Conservation (phyloP, 257 asterid species). For the Leonotis leonurus region DNA sequence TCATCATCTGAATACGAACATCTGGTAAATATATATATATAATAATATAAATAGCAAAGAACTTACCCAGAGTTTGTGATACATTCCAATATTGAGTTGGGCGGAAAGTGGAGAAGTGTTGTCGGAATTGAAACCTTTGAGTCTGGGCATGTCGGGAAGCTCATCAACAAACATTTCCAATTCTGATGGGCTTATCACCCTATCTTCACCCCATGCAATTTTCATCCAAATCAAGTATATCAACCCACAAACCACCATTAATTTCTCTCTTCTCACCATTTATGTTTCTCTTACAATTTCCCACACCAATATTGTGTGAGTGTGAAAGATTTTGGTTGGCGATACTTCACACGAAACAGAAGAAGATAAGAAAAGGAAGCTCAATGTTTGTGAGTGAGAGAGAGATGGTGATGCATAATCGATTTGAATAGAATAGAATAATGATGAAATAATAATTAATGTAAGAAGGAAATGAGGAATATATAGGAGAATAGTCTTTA, state of each 20-base stretch:
- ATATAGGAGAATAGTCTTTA: no score
- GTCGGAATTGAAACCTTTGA: constrained; percentile 42
- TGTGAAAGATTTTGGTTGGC: not conserved
- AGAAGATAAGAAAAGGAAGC: not conserved
- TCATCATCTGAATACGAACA: no score
- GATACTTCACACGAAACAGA: not conserved
- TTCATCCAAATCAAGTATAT: not conserved
- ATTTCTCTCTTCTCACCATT: constrained; percentile 19
- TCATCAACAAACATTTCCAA: constrained; percentile 69
- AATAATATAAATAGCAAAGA: no score
- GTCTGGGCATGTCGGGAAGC: constrained; percentile 64
- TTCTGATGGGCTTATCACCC: constrained; percentile 29
- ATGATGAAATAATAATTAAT: no score
- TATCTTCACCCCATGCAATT: constrained; percentile 34
- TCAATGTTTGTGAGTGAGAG: no score
- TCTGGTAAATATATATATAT: no score
- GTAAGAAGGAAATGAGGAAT: no score
- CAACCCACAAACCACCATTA: not conserved
- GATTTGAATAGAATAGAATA: no score
- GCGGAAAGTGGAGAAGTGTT: constrained; percentile 32
- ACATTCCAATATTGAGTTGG: constrained; percentile 62
- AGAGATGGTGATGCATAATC: no score
- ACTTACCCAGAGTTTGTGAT: constrained; percentile 67
- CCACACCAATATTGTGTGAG: no score
- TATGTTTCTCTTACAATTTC: no score